Evolutionary conservation across 352 stramenopile genomes (phyloP).

Genomic region (Phytophthora macrochlamydospora): DNA sequence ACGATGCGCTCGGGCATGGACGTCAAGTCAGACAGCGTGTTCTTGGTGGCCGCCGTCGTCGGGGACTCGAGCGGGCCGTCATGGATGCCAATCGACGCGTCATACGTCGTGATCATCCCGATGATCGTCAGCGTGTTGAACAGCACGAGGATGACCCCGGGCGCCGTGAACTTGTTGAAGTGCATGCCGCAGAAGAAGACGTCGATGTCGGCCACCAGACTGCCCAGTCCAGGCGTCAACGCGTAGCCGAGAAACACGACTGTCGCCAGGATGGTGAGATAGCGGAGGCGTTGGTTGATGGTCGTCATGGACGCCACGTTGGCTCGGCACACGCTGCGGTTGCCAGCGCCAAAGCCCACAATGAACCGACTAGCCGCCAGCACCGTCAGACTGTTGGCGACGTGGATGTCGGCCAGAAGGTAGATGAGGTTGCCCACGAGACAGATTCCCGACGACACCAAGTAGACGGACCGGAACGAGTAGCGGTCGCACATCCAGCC

Average conservation of each 20-base stretch:
- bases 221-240: conserved; percentile 70
- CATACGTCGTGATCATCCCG: conserved; percentile 63
- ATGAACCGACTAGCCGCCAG: conserved; percentile 71
- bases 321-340: conserved; percentile 77
- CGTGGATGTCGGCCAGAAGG: conserved; percentile 64
- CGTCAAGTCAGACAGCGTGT: conserved; percentile 59
- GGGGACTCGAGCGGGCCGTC: conserved; percentile 66
- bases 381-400: conserved; percentile 55
- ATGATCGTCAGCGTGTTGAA: conserved; percentile 75
- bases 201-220: conserved; percentile 67
- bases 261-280: conserved; percentile 73
- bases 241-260: conserved; percentile 83
- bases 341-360: conserved; percentile 80
- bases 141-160: conserved; percentile 60
- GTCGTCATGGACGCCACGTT: conserved; percentile 75
- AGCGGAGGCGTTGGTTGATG: conserved; percentile 75
- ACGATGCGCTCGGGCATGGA: conserved; percentile 68
- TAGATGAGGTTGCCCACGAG: conserved; percentile 82
- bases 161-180: conserved; percentile 79
- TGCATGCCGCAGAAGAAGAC: conserved; percentile 64
- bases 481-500: conserved; percentile 87
- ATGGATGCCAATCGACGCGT: conserved; percentile 55
- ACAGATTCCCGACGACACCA: conserved; percentile 78
- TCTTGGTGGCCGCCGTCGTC: conserved; percentile 35
- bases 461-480: conserved; percentile 81